Percentiles rank a stretch among this genome's conserved stretches.
These are phyloP conservation scores for Fagopyrum esculentum DNA, from an alignment of 148 eudicot genomes.

Conservation along the genomic window DNA sequence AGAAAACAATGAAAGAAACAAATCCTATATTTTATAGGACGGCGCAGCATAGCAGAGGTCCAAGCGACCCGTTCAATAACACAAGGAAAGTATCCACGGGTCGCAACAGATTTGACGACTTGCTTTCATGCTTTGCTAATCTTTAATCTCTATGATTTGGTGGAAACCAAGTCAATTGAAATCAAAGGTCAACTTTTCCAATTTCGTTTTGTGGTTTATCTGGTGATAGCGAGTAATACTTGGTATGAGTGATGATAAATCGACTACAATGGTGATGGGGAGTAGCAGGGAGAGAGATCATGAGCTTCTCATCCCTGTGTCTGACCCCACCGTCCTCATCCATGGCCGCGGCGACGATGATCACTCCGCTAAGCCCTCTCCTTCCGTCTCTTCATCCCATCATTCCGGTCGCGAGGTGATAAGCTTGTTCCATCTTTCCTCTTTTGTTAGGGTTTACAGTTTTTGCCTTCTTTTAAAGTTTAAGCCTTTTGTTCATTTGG, in stretches of 20 bases:
- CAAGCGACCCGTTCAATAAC: constrained; percentile 8
- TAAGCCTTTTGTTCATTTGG: background rate
- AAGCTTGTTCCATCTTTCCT: background rate
- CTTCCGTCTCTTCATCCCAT: constrained; percentile 58
- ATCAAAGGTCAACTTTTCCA: background rate
- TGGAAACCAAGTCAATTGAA: background rate
- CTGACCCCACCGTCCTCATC: constrained; percentile 27
- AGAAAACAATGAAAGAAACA: background rate
- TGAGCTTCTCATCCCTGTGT: constrained; percentile 79
- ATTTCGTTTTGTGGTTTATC: background rate
- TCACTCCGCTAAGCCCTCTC: constrained; percentile 53
- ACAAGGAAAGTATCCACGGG: constrained; percentile 6
- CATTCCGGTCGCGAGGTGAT: constrained; percentile 78
- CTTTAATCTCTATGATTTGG: background rate
- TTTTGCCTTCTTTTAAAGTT: background rate
- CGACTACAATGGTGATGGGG: constrained; percentile 35
- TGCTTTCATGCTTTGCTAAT: background rate
- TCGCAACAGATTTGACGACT: background rate
- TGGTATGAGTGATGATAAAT: constrained; percentile 56
- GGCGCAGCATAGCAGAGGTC: background rate
- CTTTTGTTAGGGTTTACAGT: constrained; percentile 14
- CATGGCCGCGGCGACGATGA: constrained; percentile 21
- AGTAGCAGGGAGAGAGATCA: constrained; percentile 64
- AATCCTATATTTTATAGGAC: constrained; percentile 6
- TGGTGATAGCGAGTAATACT: background rate